Evolutionary conservation across 768 basidiomycete genomes (phyloP).

Genomic region (Boletus reticuloceps): DNA sequence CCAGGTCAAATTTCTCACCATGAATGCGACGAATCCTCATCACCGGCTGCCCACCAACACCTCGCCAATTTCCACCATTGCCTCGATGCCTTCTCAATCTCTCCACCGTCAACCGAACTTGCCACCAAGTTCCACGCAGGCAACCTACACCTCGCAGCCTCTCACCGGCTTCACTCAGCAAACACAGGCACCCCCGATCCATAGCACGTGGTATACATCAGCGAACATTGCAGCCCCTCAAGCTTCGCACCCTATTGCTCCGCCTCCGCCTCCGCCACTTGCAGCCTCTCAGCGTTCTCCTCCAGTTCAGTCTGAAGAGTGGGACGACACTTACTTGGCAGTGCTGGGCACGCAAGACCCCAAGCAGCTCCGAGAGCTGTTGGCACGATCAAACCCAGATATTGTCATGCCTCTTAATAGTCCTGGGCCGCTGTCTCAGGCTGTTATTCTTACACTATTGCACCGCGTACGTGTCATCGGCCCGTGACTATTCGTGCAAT

Average conservation of each 20-base stretch:
- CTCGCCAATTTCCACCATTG: slow-evolving; percentile 33
- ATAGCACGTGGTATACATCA: slow-evolving; percentile 53
- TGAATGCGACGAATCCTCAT: slow-evolving; percentile 45
- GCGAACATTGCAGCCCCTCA: slow-evolving; percentile 74
- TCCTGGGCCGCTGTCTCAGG: slow-evolving; percentile 71
- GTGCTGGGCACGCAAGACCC: slow-evolving; percentile 75
- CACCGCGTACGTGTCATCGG: slow-evolving; percentile 59
- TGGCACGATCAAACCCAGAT: slow-evolving; percentile 74
- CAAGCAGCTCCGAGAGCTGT: slow-evolving; percentile 69
- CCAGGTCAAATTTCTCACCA: slow-evolving; percentile 75
- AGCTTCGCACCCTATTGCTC: slow-evolving; percentile 74
- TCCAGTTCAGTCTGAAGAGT: slow-evolving; percentile 65
- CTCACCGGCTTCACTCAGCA: slow-evolving; percentile 31
- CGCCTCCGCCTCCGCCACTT: slow-evolving; percentile 48
- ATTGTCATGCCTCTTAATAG: slow-evolving; percentile 76
- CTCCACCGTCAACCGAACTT: slow-evolving; percentile 35
- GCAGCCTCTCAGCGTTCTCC: slow-evolving; percentile 47
- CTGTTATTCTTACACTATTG: slow-evolving; percentile 79
- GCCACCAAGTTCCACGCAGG: slow-evolving; percentile 36
- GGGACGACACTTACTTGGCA: slow-evolving; percentile 81
- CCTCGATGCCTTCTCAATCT: slow-evolving; percentile 35
- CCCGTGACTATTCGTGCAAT: neutral
- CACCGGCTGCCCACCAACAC: slow-evolving; percentile 35
- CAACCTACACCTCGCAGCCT: slow-evolving; percentile 32
- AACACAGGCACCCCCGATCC: slow-evolving; percentile 30